These are phyloP conservation scores for Saccharomyces eubayanus DNA, from an alignment of 805 yeast species.

Conservation along the genomic window DNA sequence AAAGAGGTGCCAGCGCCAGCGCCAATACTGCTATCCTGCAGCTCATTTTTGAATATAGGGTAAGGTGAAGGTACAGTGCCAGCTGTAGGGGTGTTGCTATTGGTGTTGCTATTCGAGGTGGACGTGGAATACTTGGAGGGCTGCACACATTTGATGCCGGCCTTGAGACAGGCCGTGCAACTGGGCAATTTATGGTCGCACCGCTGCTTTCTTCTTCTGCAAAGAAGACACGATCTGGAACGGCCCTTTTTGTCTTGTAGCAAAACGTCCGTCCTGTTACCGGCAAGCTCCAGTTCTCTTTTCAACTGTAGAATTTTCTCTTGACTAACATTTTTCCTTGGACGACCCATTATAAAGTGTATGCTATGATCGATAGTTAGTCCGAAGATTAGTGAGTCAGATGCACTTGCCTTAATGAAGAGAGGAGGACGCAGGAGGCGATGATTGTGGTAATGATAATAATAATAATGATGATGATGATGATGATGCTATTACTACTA, in stretches of 20 bases:
- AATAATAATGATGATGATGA: too few species aligned
- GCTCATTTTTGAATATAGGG: background rate
- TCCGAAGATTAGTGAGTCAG: background rate
- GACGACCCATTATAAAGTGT: conserved; percentile 27
- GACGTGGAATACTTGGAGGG: conserved; percentile 44
- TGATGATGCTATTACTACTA: background rate
- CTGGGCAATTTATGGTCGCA: conserved; percentile 60
- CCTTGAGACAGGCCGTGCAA: conserved; percentile 59
- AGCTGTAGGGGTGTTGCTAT: background rate
- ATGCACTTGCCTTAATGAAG: background rate
- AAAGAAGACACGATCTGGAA: conserved; percentile 47
- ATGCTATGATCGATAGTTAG: background rate
- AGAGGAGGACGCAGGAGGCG: background rate
- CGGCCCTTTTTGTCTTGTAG: conserved; percentile 44
- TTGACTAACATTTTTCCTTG: conserved; percentile 29
- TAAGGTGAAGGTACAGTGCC: background rate
- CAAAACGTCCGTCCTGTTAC: conserved; percentile 22
- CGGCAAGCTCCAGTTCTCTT: conserved; percentile 30
- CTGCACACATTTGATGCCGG: conserved; percentile 53
- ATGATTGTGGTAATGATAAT: too few species aligned
- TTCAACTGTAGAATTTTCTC: conserved; percentile 30
- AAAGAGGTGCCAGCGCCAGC: background rate
- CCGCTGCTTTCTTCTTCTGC: conserved; percentile 52
- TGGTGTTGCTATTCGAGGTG: background rate
- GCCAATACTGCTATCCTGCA: background rate